Base-by-base conservation (phyloP, 495 filamentous ascomycete genomes). In the Hyaloscypha bicolor region DNA sequence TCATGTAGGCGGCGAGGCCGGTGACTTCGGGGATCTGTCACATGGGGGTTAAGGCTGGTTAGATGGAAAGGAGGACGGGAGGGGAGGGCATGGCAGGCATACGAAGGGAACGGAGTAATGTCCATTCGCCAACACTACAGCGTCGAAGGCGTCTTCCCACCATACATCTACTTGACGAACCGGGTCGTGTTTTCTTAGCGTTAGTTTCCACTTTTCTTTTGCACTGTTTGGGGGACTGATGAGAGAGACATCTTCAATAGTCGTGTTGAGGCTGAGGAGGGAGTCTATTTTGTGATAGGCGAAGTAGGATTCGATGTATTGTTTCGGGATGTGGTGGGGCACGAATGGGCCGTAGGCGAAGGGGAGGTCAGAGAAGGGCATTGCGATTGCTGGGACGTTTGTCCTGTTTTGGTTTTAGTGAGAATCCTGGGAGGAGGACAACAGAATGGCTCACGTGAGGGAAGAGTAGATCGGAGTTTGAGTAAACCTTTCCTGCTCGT, bases 331-430 rank as follows among this genome's bases (percentile, higher is more conserved):
- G 57, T 79, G 74, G 63, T 85, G 81, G 0, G 82, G 81, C 19
- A 76, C 77, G 73, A 85, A 84, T 9, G 83, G 81, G 2, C 83
- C 81, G 65, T 82, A 83, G 9, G 82, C 70, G 62, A 85, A 85
- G 2, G 74, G 76, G 22, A 66, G 12, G 62, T 83, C 81, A 5
- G 82, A 83, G 55, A 82, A 81, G 53, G 71, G 78, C 82, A 85
- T 85, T 63, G 81, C 82, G 35, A 83, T 80, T 21, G 77, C 76
- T 16, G 81, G 82, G 0, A 83, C 81, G 63, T 85, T 85, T 22
- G 82, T 83, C 6, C 35, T 37, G 80, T 83, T 53, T 30, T 37
- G 80, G 82, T 53, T 30, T 37, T 9, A 1, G 35, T 37, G 8
- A 37, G 35, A 37, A 37, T 6, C 35, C 35, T 37, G 35, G 35